Evolutionary conservation across 2,329 filamentous ascomycete species (phyloP).

Genomic region (Fusarium beomiforme): DNA sequence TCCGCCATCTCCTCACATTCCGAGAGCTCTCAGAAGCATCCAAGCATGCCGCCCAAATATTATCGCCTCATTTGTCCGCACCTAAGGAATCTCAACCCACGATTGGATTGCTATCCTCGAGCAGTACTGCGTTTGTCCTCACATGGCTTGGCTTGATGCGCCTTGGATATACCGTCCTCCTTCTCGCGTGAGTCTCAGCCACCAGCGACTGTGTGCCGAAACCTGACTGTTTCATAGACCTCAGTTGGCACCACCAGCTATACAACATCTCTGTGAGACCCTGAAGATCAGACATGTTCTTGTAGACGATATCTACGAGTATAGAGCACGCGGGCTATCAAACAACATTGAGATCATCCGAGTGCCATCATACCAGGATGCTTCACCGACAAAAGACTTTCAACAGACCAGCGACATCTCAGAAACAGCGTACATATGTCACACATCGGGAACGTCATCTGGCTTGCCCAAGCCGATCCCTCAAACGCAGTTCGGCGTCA

Average conservation of each 20-base stretch:
- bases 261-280: constrained; percentile 62
- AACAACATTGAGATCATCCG: constrained; percentile 7
- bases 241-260: constrained; percentile 56
- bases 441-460: constrained; percentile 73
- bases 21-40: constrained; percentile 46
- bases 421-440: constrained; percentile 66
- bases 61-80: constrained; percentile 9
- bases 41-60: constrained; percentile 45
- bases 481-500: constrained; percentile 64
- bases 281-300: constrained; percentile 57
- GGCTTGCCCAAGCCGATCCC: constrained; percentile 71
- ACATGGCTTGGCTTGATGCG: constrained; percentile 69
- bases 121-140: constrained; percentile 66
- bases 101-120: constrained; percentile 63
- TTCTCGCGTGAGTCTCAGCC: constrained; percentile 59
- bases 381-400: background rate
- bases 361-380: constrained; percentile 13
- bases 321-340: background rate
- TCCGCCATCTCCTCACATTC: constrained; percentile 42
- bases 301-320: constrained; percentile 49
- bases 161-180: constrained; percentile 62
- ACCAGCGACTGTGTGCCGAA: too few relatives aligned
- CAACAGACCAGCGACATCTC: background rate
- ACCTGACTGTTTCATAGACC: constrained; percentile 49
- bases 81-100: background rate